Evolutionary conservation across 805 yeast genomes (phyloP), one percentile per base, ranked within the genome.

Genomic region (Hanseniaspora vineae): DNA sequence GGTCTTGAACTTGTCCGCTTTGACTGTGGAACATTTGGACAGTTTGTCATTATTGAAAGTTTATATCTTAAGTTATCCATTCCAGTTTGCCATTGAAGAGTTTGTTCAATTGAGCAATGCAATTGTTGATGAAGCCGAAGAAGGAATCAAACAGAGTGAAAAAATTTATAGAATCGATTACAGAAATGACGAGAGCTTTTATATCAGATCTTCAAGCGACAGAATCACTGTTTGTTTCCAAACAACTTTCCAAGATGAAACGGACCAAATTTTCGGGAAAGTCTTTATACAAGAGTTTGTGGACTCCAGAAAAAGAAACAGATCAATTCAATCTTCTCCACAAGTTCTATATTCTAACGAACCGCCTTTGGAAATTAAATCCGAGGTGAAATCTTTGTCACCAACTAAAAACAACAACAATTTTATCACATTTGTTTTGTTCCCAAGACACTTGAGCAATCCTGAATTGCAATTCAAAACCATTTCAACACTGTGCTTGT

Each of bases 321-420:
- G 96, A 65, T 84, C 95, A 5, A 90, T 92, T 51, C 98, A 92
- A 68, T 89, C 92, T 45, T 97, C 97, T 1, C 99, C 99, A 15
- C 99, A 92, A 70, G 99, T 92, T 46, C 75, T 92, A 57, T 89
- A 84, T 60, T 82, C 95, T 6, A 88, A 82, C 61, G 96, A 86
- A 56, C 86, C 97, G n/a, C 99, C 99, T 9, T 72, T 87, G 58
- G 99, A 92, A 62, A 73, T 84, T 49, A 72, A 78, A 50, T 64
- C 67, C 49, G 65, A 75, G 39, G 72, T 67, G 33, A 59, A 55
- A 15, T 51, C 51, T 17, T 50, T 56, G 23, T 18, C 18, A 10
- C 52, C 56, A 42, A 66, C 65, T 18, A 57, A 69, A 39, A 76
- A 72, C 31, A 64, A 72, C 45, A 67, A 65, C 42, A 82, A 77